Base-by-base conservation (phyloP, 2,329 filamentous ascomycete genomes). In the Pezicula neosporulosa region DNA sequence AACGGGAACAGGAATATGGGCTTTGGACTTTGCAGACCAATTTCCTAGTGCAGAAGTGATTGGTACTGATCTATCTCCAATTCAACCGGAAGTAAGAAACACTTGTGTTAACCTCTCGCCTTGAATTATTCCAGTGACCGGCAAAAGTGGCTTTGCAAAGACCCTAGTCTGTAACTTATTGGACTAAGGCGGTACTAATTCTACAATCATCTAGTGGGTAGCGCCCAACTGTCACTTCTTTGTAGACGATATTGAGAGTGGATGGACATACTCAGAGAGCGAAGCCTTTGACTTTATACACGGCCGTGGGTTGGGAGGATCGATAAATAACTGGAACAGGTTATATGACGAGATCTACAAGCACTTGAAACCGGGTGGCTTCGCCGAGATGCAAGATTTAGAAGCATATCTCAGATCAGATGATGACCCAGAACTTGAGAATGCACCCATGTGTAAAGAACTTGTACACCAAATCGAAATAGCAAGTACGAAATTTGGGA, bases 1-100 rank as follows among this genome's bases (percentile, higher is more conserved):
- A 21, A 72, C 70, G 0, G 71, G 70, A 7, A 69, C 67, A 2
- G 70, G 70, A 2, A 66, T 69, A 27, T 72, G 70, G 70, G 64
- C 68, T 10, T 67, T 72, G 19, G 50, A 52, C 13, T 37, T 49
- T 8, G 54, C 54, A 19, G 39, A 50, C 24, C 48, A 58, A 35
- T 58, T 50, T 28, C 56, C 54, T 10, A 48, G 50, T 9, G 46
- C 56, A 6, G 41, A 49, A 35, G 54, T 57, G 12, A 50, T 52
- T 45, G 57, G 57, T 15, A 60, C 54, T 27, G 57, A 60, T 36
- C 41, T 58, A 28, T 55, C 51, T 21, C 57, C 51, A 21, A 60
- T 59, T 9, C 54, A 59, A n/a, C 55, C 51, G 3, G 16, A 15
- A 33, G 30, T 33, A 13, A 33, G 30, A 13, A 9, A 7, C 6